Evolutionary conservation across 345 rosid species (phyloP).

Genomic region (Mercurialis annua): DNA sequence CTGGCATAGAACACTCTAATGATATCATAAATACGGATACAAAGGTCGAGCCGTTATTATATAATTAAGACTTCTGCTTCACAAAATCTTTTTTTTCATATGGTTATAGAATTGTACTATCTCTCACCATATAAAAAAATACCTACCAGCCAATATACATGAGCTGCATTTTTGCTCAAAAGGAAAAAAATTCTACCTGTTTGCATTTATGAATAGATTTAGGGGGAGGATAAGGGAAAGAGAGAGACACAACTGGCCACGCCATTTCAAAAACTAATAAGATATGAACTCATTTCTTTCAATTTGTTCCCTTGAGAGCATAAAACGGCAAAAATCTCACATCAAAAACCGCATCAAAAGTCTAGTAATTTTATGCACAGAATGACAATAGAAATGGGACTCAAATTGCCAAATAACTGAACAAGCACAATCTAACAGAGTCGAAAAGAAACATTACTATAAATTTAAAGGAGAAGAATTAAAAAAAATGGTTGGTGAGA

Average conservation of each 20-base stretch:
- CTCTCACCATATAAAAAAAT: not conserved
- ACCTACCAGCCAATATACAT: not conserved
- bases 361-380: not conserved
- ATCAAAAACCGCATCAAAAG: not conserved
- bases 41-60: not conserved
- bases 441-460: not conserved
- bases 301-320: not conserved
- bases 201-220: not conserved
- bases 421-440: not conserved
- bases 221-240: not conserved
- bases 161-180: not conserved
- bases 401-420: not conserved
- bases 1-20: not conserved
- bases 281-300: not conserved
- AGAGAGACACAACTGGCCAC: not conserved
- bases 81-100: not conserved
- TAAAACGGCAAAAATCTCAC: not conserved
- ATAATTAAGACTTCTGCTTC: not conserved
- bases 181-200: no score
- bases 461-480: not conserved
- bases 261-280: not conserved
- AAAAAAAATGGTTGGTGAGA: slow-evolving; percentile 14
- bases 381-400: not conserved
- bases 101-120: not conserved
- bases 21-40: not conserved